These are phyloP conservation scores for Stephania japonica DNA, from an alignment of 164 flowering plant species.

Conservation along the genomic window DNA sequence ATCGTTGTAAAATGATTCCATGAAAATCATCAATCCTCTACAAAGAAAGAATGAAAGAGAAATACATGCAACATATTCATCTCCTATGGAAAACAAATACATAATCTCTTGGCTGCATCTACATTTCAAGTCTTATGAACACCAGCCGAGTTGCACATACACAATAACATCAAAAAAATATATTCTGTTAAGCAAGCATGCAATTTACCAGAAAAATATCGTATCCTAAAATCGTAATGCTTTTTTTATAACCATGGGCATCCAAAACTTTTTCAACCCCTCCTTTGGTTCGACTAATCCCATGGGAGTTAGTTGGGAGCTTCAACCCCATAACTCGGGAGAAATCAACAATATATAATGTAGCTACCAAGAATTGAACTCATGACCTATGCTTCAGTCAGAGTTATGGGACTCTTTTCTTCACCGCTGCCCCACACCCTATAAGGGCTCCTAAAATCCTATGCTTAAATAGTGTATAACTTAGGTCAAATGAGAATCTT, in stretches of 20 bases:
- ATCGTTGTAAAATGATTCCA: constrained; percentile 42
- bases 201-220: background rate
- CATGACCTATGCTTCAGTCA: no score
- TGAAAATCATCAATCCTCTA: background rate
- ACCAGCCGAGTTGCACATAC: background rate
- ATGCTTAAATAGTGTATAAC: background rate
- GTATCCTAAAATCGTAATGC: no score
- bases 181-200: background rate
- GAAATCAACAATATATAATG: no score
- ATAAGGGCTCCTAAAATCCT: background rate
- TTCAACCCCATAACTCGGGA: no score
- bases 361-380: no score
- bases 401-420: no score
- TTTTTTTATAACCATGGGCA: no score
- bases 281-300: no score
- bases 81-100: background rate
- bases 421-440: no score
- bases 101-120: background rate
- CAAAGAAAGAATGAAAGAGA: background rate
- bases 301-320: no score
- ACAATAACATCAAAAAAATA: background rate
- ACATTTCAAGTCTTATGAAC: background rate
- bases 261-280: no score
- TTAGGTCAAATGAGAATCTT: constrained; percentile 16
- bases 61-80: background rate